Percentiles rank a stretch among this genome's conserved stretches.
Evolutionary conservation across 805 yeast species (phyloP).

Genomic region (Ogataea parapolymorpha): DNA sequence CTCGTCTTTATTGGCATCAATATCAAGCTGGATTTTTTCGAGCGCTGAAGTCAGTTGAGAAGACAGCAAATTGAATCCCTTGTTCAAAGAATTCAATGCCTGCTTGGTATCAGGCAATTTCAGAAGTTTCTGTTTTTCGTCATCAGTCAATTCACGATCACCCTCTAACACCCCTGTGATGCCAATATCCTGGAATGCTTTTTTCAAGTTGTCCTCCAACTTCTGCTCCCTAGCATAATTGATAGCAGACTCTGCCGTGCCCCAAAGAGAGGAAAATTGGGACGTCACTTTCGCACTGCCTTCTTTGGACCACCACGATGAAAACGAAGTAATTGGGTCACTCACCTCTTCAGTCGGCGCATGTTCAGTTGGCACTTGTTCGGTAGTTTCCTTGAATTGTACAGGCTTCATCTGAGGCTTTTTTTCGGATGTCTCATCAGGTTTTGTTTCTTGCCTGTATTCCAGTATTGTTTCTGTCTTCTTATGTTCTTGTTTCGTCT

Average conservation of each 20-base stretch:
- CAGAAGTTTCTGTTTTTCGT: constrained; percentile 27
- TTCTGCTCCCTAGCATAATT: constrained; percentile 43
- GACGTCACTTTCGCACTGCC: constrained; percentile 65
- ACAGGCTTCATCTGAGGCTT: background rate
- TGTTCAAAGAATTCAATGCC: constrained; percentile 36
- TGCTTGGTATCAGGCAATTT: constrained; percentile 32
- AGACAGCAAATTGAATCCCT: constrained; percentile 32
- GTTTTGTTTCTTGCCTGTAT: background rate
- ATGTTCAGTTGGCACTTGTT: background rate
- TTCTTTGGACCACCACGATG: constrained; percentile 72
- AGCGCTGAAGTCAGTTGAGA: constrained; percentile 37
- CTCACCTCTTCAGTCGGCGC: constrained; percentile 18
- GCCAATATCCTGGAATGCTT: constrained; percentile 40
- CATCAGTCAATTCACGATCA: constrained; percentile 33
- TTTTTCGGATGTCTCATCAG: background rate
- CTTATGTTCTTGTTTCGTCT: constrained; percentile 10
- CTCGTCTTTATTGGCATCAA: constrained; percentile 41
- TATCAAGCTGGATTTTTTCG: constrained; percentile 34
- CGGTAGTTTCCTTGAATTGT: background rate
- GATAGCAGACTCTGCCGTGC: constrained; percentile 52
- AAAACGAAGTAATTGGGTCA: constrained; percentile 63
- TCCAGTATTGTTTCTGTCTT: background rate
- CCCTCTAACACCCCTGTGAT: constrained; percentile 36
- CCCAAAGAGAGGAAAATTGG: constrained; percentile 65
- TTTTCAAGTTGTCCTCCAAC: constrained; percentile 31